phyloP scores from a whole-genome alignment of 768 basidiomycete species.

The Mycena chlorophos region DNA sequence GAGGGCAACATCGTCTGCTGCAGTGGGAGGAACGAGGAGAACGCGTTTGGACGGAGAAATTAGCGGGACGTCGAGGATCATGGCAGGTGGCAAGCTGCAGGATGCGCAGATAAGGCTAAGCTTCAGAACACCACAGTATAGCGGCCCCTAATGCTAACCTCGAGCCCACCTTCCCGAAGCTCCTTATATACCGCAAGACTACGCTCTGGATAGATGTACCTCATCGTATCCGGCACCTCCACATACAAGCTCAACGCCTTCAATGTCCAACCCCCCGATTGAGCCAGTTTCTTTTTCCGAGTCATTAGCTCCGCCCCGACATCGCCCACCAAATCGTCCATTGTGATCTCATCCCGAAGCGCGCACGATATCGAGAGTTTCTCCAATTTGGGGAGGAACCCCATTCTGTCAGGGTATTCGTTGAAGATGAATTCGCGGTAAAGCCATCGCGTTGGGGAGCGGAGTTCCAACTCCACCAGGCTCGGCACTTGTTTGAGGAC shows the following conservation, averaged over 20 bases:
- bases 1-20: slow-evolving; percentile 37
- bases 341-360: background rate
- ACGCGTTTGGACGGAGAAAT: slow-evolving; percentile 31
- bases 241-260: background rate
- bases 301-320: background rate
- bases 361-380: background rate
- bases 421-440: background rate
- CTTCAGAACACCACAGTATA: background rate
- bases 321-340: background rate
- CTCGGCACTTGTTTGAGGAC: background rate
- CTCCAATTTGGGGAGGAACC: background rate
- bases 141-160: background rate
- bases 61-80: slow-evolving; percentile 8
- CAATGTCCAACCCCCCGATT: background rate
- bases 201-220: background rate
- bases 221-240: background rate
- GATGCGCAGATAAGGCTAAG: too few relatives aligned
- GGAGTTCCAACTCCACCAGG: background rate
- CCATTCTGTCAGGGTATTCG: background rate
- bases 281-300: background rate
- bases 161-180: background rate
- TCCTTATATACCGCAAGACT: background rate
- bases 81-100: too few relatives aligned
- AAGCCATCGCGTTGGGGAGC: background rate
- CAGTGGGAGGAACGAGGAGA: slow-evolving; percentile 36